Evolutionary conservation across 805 yeast genomes (phyloP).

Genomic region (Brettanomyces anomalus): DNA sequence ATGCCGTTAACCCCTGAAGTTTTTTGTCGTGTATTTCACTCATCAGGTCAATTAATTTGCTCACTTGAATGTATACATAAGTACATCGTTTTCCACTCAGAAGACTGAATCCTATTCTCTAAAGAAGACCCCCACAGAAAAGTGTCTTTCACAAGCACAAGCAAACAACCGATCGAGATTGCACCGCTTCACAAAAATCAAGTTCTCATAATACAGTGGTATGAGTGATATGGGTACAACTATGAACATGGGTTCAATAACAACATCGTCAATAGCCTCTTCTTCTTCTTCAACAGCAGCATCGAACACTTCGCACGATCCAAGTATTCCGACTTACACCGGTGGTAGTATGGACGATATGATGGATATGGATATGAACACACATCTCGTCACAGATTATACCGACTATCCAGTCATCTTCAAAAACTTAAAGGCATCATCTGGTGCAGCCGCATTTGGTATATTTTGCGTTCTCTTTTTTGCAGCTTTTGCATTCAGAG

Average conservation of each 20-base stretch:
- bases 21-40: too few species aligned
- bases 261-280: slow-evolving; percentile 4
- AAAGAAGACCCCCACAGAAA: too few species aligned
- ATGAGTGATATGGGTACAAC: slow-evolving; percentile 12
- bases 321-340: slow-evolving; percentile 4
- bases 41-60: too few species aligned
- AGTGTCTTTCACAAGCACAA: too few species aligned
- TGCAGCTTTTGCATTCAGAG: slow-evolving; percentile 50
- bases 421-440: slow-evolving; percentile 40
- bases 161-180: too few species aligned
- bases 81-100: too few species aligned
- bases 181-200: too few species aligned
- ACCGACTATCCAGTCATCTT: slow-evolving; percentile 56
- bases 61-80: too few species aligned
- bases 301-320: slow-evolving; percentile 9
- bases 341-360: not conserved
- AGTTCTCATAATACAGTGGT: too few species aligned
- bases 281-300: slow-evolving; percentile 8
- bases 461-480: slow-evolving; percentile 56
- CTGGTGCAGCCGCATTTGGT: slow-evolving; percentile 61
- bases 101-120: too few species aligned
- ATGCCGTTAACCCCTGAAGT: too few species aligned
- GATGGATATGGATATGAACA: slow-evolving; percentile 43
- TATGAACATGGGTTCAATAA: slow-evolving; percentile 4
- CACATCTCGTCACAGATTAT: slow-evolving; percentile 43